A percentile compares a stretch with the other conserved stretches of the same genome.
These are phyloP conservation scores for Echinosphaeria canescens DNA, from an alignment of 2,329 filamentous ascomycete species.

Conservation along the genomic window DNA sequence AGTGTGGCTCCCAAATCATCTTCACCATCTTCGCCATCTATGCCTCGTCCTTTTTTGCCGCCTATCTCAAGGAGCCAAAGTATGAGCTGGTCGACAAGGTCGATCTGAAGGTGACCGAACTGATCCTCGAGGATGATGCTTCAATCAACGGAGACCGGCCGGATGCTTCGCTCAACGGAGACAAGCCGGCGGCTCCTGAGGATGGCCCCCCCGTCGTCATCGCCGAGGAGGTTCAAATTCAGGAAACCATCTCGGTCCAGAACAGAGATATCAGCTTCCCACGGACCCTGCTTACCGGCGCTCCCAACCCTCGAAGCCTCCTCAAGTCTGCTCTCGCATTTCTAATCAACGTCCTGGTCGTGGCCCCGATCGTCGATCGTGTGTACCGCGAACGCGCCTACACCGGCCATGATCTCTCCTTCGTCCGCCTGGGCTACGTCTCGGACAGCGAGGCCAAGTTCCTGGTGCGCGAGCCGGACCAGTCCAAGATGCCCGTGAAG, in stretches of 20 bases:
- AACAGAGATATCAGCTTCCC: conserved; percentile 14
- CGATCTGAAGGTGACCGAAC: conserved; percentile 29
- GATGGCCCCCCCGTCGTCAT: conserved; percentile 12
- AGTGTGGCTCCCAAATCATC: not conserved
- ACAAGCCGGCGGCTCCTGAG: conserved; percentile 2
- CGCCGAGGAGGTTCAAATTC: conserved; percentile 31
- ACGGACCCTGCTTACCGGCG: conserved; percentile 48
- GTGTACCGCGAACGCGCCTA: conserved; percentile 56
- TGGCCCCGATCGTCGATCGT: conserved; percentile 54
- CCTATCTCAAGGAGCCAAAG: conserved; percentile 30
- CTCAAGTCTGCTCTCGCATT: conserved; percentile 46
- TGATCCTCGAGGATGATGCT: conserved; percentile 6
- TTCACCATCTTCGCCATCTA: conserved; percentile 46
- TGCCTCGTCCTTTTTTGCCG: conserved; percentile 36
- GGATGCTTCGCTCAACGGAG: conserved; percentile 1
- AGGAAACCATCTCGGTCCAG: conserved; percentile 38
- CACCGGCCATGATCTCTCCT: conserved; percentile 54
- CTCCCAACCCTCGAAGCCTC: conserved; percentile 50
- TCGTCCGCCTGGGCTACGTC: conserved; percentile 73
- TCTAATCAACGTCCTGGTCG: conserved; percentile 46
- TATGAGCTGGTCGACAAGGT: conserved; percentile 38
- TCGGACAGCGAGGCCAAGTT: conserved; percentile 62
- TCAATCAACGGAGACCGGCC: not conserved
- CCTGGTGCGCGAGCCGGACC: conserved; percentile 66
- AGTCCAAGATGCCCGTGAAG: conserved; percentile 50